Evolutionary conservation across 257 asterid species (phyloP).

Genomic region (Rauvolfia tetraphylla): DNA sequence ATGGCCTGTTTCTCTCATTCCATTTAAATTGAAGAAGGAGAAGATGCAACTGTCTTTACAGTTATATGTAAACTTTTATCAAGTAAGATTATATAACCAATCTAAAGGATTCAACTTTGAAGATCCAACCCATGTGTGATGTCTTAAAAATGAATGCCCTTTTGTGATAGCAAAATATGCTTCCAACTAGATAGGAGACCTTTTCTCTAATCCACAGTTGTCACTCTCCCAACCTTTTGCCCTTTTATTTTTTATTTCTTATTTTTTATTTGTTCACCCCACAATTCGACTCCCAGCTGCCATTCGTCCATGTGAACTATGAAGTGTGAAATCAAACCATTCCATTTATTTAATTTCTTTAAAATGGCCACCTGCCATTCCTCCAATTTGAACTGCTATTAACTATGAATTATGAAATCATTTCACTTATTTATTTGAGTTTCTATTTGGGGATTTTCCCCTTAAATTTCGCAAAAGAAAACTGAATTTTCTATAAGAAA

Average conservation of each 20-base stretch:
- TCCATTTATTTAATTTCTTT: too few relatives aligned
- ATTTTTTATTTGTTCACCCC: background rate
- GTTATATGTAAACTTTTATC: background rate
- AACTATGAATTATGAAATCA: too few relatives aligned
- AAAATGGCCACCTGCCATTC: background rate
- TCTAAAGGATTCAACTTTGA: conserved; percentile 9
- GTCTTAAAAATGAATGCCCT: conserved; percentile 16
- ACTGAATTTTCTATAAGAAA: too few relatives aligned
- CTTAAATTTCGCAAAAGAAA: too few relatives aligned
- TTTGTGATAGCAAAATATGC: background rate
- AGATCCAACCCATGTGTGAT: conserved; percentile 28
- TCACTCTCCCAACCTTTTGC: conserved; percentile 4
- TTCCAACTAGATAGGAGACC: conserved; percentile 22
- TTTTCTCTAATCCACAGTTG: conserved; percentile 21
- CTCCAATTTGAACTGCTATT: too few relatives aligned
- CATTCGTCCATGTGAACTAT: background rate
- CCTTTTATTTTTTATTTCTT: background rate
- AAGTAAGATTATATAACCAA: conserved; percentile 11
- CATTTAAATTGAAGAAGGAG: background rate
- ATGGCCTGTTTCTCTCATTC: background rate
- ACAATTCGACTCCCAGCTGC: background rate
- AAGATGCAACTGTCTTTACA: background rate
- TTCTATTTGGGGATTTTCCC: too few relatives aligned
- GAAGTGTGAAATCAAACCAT: background rate
- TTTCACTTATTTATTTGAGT: too few relatives aligned